Conservation (phyloP, 2,329 filamentous ascomycete species). For the Neonectria magnoliae region DNA sequence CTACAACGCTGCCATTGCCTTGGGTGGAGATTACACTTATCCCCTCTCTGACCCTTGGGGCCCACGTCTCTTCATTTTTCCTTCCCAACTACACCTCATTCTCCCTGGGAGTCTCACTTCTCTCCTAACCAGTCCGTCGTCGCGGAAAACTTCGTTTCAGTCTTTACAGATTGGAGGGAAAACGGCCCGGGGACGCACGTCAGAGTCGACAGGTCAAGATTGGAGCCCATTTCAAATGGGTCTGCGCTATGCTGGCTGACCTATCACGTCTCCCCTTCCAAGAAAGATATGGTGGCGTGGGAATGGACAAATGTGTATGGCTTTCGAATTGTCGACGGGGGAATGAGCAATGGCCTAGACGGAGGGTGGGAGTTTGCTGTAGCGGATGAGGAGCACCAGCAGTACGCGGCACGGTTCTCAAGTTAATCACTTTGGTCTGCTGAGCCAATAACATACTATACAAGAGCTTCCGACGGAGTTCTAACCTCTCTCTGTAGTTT, state of each 20-base stretch:
- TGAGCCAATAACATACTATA: no score
- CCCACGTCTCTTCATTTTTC: not conserved
- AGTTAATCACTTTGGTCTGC: no score
- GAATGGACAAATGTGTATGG: slow-evolving; percentile 4
- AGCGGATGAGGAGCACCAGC: slow-evolving; percentile 1
- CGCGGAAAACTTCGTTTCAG: not conserved
- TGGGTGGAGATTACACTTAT: not conserved
- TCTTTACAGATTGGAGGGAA: not conserved
- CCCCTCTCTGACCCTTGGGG: not conserved
- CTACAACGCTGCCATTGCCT: slow-evolving; percentile 1
- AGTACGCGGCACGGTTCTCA: not conserved
- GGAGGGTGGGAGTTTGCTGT: slow-evolving; percentile 8
- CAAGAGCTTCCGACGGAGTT: no score
- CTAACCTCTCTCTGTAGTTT: not conserved
- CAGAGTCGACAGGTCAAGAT: not conserved
- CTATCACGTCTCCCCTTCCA: not conserved
- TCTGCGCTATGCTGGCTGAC: slow-evolving; percentile 1
- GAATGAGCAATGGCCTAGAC: not conserved
- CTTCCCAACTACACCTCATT: slow-evolving; percentile 7
- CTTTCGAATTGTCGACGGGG: not conserved
- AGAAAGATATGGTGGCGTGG: not conserved
- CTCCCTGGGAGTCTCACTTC: not conserved
- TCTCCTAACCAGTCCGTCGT: not conserved
- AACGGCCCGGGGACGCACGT: not conserved
- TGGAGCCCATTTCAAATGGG: not conserved